Conservation (phyloP, 352 stramenopile genomes). For the Pythium diclinum region DNA sequence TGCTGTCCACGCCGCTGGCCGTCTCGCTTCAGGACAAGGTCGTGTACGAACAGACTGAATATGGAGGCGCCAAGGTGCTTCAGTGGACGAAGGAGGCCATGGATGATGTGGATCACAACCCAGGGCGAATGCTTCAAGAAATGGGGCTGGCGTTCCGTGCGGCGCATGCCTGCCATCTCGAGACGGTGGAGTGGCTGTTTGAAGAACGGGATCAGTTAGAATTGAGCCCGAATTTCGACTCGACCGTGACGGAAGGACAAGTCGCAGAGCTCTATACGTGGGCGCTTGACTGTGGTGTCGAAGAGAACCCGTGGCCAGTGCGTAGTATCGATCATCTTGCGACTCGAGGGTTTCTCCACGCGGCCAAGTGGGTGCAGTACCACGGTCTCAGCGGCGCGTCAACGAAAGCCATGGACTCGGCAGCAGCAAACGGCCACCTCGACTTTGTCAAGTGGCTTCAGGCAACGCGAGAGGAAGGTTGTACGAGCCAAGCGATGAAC, state of each 20-base stretch:
- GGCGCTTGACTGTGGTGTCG: neutral
- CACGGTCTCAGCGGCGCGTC: neutral
- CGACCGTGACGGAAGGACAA: neutral
- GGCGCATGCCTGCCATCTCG: neutral
- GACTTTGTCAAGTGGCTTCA: neutral
- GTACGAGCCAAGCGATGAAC: neutral
- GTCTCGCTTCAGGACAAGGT: neutral
- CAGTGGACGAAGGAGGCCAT: neutral
- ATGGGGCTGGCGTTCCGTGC: neutral
- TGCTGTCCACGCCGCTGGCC: neutral
- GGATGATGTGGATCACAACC: neutral
- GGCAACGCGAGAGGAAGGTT: neutral
- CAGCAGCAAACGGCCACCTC: neutral
- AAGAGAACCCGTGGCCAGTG: neutral
- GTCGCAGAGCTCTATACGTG: neutral
- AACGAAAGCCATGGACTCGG: neutral
- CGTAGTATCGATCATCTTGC: neutral
- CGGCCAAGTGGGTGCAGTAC: neutral
- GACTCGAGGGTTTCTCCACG: neutral
- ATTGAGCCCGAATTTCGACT: neutral
- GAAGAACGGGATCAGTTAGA: neutral
- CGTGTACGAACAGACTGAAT: neutral
- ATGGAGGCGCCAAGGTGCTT: neutral
- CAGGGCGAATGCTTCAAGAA: neutral
- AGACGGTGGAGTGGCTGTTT: neutral